A percentile compares a stretch with the other conserved stretches of the same genome.
phyloP scores from a whole-genome alignment of 2,329 filamentous ascomycete species.

The Pseudogymnoascus pannorum region DNA sequence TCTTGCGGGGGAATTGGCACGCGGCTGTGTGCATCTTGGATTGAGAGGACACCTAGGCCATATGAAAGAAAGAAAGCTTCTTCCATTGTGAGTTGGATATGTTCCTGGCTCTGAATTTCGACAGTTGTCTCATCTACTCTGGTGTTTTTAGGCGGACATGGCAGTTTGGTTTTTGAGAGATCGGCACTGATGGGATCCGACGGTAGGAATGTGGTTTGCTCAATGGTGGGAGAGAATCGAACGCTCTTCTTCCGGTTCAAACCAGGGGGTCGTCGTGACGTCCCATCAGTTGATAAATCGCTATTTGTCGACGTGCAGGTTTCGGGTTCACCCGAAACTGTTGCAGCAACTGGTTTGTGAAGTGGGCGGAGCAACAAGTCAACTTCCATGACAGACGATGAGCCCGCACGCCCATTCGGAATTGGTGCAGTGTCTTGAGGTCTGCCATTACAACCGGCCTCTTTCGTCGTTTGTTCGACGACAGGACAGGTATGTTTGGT shows the following conservation, averaged over 20 bases:
- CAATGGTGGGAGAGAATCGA: constrained; percentile 60
- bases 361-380: constrained; percentile 5
- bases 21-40: constrained; percentile 46
- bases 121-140: constrained; percentile 24
- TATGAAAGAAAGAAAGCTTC: constrained; percentile 90
- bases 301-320: not conserved
- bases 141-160: constrained; percentile 18
- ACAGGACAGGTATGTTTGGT: not conserved
- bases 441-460: not conserved
- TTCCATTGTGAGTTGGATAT: constrained; percentile 84
- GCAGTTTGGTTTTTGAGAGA: not conserved
- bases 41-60: constrained; percentile 63
- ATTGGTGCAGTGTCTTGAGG: not conserved
- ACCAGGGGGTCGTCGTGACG: constrained; percentile 19
- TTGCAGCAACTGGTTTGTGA: not conserved
- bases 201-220: constrained; percentile 56
- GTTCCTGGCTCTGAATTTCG: constrained; percentile 55
- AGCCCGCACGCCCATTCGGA: not conserved
- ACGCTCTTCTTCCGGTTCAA: constrained; percentile 49
- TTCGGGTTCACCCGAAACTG: not conserved
- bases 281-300: not conserved
- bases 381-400: not conserved
- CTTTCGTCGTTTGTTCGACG: not conserved
- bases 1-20: constrained; percentile 43
- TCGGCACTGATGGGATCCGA: constrained; percentile 28